Conservation (phyloP, 2,329 filamentous ascomycete species). For the Neodidymelliopsis sp. region DNA sequence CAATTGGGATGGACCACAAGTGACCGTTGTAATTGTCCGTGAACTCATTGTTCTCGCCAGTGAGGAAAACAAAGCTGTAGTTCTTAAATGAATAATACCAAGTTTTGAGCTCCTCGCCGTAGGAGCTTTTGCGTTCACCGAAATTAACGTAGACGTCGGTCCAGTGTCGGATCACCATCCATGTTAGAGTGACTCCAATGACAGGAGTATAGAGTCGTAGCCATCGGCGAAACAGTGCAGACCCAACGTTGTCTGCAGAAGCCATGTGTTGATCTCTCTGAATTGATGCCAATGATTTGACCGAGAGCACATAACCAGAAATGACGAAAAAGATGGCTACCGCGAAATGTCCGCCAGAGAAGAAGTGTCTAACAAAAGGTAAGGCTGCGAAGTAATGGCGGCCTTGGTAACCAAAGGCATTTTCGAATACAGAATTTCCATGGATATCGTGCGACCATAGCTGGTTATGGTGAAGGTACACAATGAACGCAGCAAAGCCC, state of each 20-base stretch:
- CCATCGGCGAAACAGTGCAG: slow-evolving; percentile 61
- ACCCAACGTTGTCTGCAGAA: slow-evolving; percentile 55
- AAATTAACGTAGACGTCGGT: slow-evolving; percentile 49
- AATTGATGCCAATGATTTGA: slow-evolving; percentile 55
- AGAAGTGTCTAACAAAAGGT: slow-evolving; percentile 59
- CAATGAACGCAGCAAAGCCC: slow-evolving; percentile 71
- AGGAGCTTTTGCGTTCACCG: slow-evolving; percentile 59
- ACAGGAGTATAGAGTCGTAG: slow-evolving; percentile 61
- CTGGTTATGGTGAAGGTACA: slow-evolving; percentile 66
- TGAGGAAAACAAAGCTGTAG: slow-evolving; percentile 70
- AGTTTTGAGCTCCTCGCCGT: slow-evolving; percentile 35
- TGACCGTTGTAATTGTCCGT: slow-evolving; percentile 50
- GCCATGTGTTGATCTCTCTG: slow-evolving; percentile 51
- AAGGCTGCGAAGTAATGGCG: slow-evolving; percentile 41
- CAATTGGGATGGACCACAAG: slow-evolving; percentile 48
- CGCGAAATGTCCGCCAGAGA: slow-evolving; percentile 60
- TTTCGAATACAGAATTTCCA: slow-evolving; percentile 56
- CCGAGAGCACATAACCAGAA: slow-evolving; percentile 61
- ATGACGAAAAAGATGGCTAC: slow-evolving; percentile 63
- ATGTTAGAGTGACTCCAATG: slow-evolving; percentile 63
- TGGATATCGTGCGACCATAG: slow-evolving; percentile 55
- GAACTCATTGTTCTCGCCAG: slow-evolving; percentile 65
- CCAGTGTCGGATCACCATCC: slow-evolving; percentile 61
- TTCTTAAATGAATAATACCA: slow-evolving; percentile 61
- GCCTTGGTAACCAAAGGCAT: slow-evolving; percentile 40